Percentiles rank a stretch among this genome's conserved stretches.
phyloP scores from a whole-genome alignment of 208 protist genomes.

The Novymonas esmeraldas region DNA sequence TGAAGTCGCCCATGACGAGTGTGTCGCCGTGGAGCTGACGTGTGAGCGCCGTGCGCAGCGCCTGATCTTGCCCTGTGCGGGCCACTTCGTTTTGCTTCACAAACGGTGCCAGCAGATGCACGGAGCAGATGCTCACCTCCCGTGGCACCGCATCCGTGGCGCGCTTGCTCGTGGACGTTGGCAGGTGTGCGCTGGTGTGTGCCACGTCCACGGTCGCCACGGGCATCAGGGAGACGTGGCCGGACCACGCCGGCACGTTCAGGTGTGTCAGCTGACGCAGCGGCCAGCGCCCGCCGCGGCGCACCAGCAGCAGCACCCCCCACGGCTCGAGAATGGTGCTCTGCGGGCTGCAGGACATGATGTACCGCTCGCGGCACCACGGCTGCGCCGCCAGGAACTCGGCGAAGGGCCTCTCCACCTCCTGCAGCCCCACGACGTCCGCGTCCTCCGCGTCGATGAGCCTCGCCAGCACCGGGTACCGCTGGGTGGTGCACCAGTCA shows the following conservation, averaged over 20 bases:
- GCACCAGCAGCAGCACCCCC: slow-evolving; percentile 85
- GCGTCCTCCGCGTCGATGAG: slow-evolving; percentile 76
- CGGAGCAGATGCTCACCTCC: slow-evolving; percentile 25
- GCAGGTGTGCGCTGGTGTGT: not conserved
- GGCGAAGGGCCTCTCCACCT: slow-evolving; percentile 83
- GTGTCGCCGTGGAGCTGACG: slow-evolving; percentile 58
- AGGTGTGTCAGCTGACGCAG: slow-evolving; percentile 64
- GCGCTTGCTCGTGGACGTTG: no score
- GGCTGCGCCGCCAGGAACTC: slow-evolving; percentile 69
- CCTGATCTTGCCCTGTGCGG: slow-evolving; percentile 75
- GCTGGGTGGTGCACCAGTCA: slow-evolving; percentile 88
- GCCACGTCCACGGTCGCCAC: slow-evolving; percentile 52
- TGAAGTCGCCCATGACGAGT: slow-evolving; percentile 92
- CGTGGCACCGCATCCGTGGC: not conserved
- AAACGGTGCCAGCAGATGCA: slow-evolving; percentile 87
- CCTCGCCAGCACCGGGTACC: slow-evolving; percentile 86
- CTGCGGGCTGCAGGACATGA: slow-evolving; percentile 61
- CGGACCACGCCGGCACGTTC: slow-evolving; percentile 88
- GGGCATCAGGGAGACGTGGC: slow-evolving; percentile 88
- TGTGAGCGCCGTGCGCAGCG: slow-evolving; percentile 58
- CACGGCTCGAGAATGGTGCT: slow-evolving; percentile 76
- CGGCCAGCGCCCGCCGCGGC: slow-evolving; percentile 40
- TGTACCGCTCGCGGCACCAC: slow-evolving; percentile 77
- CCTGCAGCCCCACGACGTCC: slow-evolving; percentile 91
- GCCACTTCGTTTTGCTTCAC: slow-evolving; percentile 71